Evolutionary conservation across 2,329 filamentous ascomycete species (phyloP), one percentile per base, ranked within the genome.

Genomic region (Fusarium duplospermum): DNA sequence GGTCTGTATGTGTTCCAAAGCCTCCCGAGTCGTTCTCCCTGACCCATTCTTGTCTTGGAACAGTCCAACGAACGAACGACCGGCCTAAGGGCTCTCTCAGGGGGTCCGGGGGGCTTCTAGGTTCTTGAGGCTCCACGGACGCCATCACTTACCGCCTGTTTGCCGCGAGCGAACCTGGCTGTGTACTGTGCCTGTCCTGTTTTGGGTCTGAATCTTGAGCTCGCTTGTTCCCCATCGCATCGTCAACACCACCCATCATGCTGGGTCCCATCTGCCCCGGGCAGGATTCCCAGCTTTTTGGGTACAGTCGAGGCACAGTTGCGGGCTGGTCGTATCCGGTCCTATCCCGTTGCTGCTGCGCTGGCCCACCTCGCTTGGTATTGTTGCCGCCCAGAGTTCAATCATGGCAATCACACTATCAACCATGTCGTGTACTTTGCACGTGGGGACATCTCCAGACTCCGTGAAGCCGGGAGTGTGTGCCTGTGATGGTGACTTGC

Each of bases 401-500:
- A 47, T 61, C 38, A 35, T 42, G 29, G 29, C n/a, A 36, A 36
- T 57, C 52, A 42, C 35, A 61, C 42, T 33, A 40, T 42, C 45
- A 50, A 29, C 57, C 57, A 22, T 60, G 57, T 45, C 57, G 31
- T 59, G 38, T 38, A 31, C 33, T 36, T n/a, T 33, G 29, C 56
- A 61, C 62, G 27, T 62, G 33, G 50, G 38, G 58, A 61, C 58
- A 22, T 47, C 58, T 61, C 42, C 59, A 62, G 59, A 62, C 42
- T 38, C 35, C 31, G 47, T 66, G 40, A 61, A 59, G 45, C 29
- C 35, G 47, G 52, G 33, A 52, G 65, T 22, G 40, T 64, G 36
- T 31, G 47, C 35, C 62, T 35, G 45, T 62, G 62, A 27, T 62
- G 29, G 29, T 65, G 64, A 58, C 50, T 69, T 59, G 61, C 63